A percentile compares a stretch with the other conserved stretches of the same genome.
phyloP scores from a whole-genome alignment of 129 eudicot genomes.

The Flaveria sonorensis region DNA sequence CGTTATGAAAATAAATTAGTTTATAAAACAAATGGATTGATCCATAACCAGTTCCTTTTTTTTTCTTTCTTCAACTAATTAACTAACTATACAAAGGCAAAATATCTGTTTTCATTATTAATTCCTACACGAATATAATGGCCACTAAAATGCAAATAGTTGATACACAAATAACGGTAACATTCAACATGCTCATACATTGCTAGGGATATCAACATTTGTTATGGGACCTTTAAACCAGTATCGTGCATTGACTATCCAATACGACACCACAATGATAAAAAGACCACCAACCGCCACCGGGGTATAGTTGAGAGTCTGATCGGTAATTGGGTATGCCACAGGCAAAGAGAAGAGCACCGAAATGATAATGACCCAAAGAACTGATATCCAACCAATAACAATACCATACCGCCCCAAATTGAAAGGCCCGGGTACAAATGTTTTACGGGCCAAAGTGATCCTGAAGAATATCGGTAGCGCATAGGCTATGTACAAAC shows the following conservation, averaged over 20 bases:
- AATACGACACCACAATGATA: conserved; percentile 55
- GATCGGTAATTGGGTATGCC: conserved; percentile 67
- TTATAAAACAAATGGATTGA: too few species aligned
- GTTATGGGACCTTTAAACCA: conserved; percentile 97
- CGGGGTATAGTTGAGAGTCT: conserved; percentile 90
- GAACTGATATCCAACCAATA: conserved; percentile 85
- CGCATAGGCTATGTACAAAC: conserved; percentile 93
- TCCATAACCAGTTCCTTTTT: neutral
- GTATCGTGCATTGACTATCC: conserved; percentile 73
- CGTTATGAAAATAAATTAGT: too few species aligned
- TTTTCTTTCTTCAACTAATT: neutral
- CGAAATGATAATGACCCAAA: conserved; percentile 81
- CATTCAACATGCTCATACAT: conserved; percentile 25
- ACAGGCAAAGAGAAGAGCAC: conserved; percentile 91
- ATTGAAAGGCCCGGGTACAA: conserved; percentile 80
- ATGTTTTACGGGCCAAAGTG: conserved; percentile 85
- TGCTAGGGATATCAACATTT: conserved; percentile 51
- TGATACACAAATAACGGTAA: conserved; percentile 14
- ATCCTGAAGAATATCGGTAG: conserved; percentile 88
- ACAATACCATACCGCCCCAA: conserved; percentile 70
- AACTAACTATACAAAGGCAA: neutral
- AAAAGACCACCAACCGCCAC: conserved; percentile 92
- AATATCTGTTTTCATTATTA: neutral
- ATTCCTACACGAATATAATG: conserved; percentile 18
- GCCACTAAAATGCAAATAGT: conserved; percentile 12